These are phyloP conservation scores for Ampelocalamus luodianensis DNA, from an alignment of 176 grass and related monocot species.

Conservation along the genomic window DNA sequence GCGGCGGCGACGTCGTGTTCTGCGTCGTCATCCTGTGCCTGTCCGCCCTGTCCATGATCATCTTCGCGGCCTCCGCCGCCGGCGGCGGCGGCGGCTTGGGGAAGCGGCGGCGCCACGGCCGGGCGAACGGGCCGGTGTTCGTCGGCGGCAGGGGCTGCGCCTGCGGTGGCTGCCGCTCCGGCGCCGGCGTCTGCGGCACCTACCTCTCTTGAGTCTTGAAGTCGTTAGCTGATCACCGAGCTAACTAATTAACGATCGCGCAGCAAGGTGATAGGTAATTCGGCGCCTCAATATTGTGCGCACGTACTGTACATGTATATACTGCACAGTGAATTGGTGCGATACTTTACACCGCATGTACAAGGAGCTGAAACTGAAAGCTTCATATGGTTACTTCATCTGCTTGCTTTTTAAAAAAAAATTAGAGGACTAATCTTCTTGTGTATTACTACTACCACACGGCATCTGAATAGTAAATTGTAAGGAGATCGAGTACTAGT, in stretches of 20 bases:
- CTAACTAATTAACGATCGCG: background rate
- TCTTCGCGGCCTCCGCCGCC: constrained; percentile 43
- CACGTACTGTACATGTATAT: background rate
- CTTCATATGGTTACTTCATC: background rate
- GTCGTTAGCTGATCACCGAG: constrained; percentile 19
- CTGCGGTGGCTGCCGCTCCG: constrained; percentile 54
- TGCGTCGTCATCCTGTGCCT: constrained; percentile 60
- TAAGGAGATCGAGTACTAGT: background rate
- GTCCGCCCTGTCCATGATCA: constrained; percentile 53
- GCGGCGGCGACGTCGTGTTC: constrained; percentile 50
- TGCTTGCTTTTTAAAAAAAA: background rate
- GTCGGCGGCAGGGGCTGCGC: constrained; percentile 51
- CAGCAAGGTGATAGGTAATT: background rate
- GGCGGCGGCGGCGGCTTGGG: background rate
- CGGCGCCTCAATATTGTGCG: background rate
- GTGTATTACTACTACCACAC: background rate
- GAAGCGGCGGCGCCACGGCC: background rate
- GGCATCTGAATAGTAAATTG: background rate
- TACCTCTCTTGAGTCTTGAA: constrained; percentile 44
- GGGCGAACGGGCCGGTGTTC: constrained; percentile 45
- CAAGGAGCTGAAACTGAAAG: background rate
- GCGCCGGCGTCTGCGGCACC: constrained; percentile 57
- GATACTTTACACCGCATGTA: background rate
- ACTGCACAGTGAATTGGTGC: background rate
- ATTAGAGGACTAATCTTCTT: background rate